Evolutionary conservation across 2,329 filamentous ascomycete species (phyloP).

Genomic region (Hymenoscyphus salicellus): DNA sequence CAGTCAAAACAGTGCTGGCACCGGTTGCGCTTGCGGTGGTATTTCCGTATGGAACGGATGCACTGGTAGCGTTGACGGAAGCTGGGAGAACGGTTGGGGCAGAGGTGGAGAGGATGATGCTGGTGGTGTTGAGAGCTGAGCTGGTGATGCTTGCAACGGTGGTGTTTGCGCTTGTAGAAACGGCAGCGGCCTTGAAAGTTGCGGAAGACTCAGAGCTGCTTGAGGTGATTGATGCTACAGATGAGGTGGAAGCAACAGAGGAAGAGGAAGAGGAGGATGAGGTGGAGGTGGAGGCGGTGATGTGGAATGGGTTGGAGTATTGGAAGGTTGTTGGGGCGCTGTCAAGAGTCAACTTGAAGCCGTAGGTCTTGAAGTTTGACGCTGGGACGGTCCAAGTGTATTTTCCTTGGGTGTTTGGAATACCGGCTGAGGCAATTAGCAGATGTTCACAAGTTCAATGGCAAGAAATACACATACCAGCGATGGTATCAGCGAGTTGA

Average conservation of each 20-base stretch:
- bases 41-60: slow-evolving; percentile 11
- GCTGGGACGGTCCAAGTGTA: slow-evolving; percentile 54
- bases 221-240: slow-evolving; percentile 3
- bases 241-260: slow-evolving; percentile 11
- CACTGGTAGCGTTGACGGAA: slow-evolving; percentile 2
- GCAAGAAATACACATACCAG: slow-evolving; percentile 44
- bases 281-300: slow-evolving; percentile 17
- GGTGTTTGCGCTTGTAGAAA: slow-evolving; percentile 10
- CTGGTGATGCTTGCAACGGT: neutral
- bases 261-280: slow-evolving; percentile 9
- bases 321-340: slow-evolving; percentile 53
- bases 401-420: slow-evolving; percentile 45
- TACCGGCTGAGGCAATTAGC: slow-evolving; percentile 40
- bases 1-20: slow-evolving; percentile 31
- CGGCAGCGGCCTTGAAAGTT: neutral
- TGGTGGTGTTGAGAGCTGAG: slow-evolving; percentile 5
- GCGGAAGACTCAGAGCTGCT: neutral
- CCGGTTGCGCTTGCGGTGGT: slow-evolving; percentile 44
- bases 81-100: slow-evolving; percentile 2
- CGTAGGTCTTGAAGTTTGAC: slow-evolving; percentile 51
- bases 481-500: slow-evolving; percentile 43
- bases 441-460: neutral
- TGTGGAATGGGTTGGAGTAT: slow-evolving; percentile 59
- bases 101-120: neutral
- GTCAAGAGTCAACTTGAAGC: slow-evolving; percentile 53